Evolutionary conservation across 169 alveolate species (phyloP).

Genomic region (Eimeria praecox): DNA sequence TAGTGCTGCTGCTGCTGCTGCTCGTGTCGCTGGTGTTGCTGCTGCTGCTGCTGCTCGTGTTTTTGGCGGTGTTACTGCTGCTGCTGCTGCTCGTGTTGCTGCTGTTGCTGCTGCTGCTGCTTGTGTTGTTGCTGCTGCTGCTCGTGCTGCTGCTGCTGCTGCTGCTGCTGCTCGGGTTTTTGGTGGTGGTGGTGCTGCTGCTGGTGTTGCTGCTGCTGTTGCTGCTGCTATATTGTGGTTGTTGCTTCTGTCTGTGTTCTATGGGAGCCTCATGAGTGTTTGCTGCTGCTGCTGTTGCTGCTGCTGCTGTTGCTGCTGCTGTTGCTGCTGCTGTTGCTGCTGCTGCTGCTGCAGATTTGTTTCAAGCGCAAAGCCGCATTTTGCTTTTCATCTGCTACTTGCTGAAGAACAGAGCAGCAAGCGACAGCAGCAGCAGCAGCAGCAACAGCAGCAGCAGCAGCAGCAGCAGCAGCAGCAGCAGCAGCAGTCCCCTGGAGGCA

Average conservation of each 20-base stretch:
- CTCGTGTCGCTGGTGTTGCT: background rate
- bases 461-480: conserved; percentile 59
- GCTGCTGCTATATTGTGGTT: no score
- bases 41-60: background rate
- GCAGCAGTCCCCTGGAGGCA: conserved; percentile 19
- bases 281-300: background rate
- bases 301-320: background rate
- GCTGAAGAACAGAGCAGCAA: conserved; percentile 60
- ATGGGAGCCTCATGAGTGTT: no score
- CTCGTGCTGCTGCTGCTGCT: background rate
- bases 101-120: background rate
- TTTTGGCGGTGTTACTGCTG: no score
- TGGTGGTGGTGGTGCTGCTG: background rate
- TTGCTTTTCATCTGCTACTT: conserved; percentile 76
- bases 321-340: background rate
- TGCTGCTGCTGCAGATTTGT: conserved; percentile 17
- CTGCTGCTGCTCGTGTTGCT: background rate
- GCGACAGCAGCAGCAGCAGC: conserved; percentile 50
- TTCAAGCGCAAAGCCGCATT: conserved; percentile 79
- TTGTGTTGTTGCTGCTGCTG: background rate
- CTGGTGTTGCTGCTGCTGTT: background rate
- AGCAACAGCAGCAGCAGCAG: conserved; percentile 70
- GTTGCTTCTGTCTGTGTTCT: no score
- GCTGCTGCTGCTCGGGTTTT: background rate
- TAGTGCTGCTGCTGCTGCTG: conserved; percentile 13